Conservation (phyloP, 2,329 filamentous ascomycete genomes). For the Aspergillus puulaauensis region DNA sequence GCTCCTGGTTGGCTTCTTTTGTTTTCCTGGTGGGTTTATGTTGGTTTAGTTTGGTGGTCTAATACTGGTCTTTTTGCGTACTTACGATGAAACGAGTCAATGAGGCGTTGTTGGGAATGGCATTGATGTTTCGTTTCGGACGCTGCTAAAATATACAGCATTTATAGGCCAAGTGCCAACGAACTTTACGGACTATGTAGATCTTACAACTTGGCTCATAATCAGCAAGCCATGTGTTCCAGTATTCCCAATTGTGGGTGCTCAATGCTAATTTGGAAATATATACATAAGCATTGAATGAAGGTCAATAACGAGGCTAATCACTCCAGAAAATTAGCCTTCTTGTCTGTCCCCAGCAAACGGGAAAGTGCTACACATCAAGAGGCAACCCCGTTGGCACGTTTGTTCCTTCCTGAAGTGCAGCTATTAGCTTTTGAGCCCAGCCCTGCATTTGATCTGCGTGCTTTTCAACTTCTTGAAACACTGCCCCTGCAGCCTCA, state of each 20-base stretch:
- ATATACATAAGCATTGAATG: no score
- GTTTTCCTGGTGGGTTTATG: no score
- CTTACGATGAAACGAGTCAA: neutral
- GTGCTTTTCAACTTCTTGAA: slow-evolving; percentile 14
- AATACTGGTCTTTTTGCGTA: neutral
- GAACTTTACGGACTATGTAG: neutral
- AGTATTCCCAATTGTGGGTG: neutral
- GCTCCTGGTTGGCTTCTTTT: no score
- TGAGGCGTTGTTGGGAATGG: neutral
- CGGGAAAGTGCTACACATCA: neutral
- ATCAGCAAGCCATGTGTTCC: neutral
- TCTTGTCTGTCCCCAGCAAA: no score
- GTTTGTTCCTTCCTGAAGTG: neutral
- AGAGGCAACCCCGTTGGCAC: neutral
- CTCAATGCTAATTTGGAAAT: neutral
- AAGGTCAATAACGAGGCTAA: no score
- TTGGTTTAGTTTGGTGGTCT: no score
- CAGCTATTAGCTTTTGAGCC: neutral
- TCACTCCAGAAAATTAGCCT: no score
- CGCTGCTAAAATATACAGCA: neutral
- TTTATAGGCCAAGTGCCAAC: neutral
- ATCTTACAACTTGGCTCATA: neutral
- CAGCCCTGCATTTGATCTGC: neutral
- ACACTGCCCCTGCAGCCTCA: slow-evolving; percentile 2
- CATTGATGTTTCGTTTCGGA: neutral